Evolutionary conservation across 2,329 filamentous ascomycete species (phyloP).

Genomic region (Xylariaceae sp.): DNA sequence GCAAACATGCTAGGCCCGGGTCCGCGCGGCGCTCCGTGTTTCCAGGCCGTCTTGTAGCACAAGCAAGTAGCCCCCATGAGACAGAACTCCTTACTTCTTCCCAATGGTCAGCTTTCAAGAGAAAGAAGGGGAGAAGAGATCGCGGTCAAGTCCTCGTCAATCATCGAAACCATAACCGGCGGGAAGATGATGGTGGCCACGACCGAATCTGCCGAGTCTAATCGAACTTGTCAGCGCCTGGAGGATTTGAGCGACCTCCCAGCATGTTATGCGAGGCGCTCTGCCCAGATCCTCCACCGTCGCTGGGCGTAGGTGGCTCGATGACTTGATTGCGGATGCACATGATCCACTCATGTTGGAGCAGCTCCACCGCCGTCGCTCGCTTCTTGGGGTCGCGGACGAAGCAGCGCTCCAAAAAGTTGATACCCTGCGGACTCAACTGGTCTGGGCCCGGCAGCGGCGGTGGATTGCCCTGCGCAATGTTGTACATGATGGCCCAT

Average conservation of each 20-base stretch:
- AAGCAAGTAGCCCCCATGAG: not conserved
- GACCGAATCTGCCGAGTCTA: constrained; percentile 26
- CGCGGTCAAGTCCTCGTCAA: constrained; percentile 10
- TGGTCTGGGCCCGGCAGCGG: constrained; percentile 78
- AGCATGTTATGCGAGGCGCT: constrained; percentile 33
- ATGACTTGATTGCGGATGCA: constrained; percentile 60
- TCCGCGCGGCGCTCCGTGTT: constrained; percentile 25
- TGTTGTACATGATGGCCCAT: constrained; percentile 99
- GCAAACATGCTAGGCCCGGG: constrained; percentile 19
- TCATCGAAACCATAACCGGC: constrained; percentile 12
- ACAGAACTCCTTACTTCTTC: not conserved
- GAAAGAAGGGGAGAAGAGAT: not conserved
- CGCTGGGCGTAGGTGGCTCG: constrained; percentile 59
- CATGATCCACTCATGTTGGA: constrained; percentile 90
- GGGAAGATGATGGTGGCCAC: constrained; percentile 21
- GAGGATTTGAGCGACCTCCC: constrained; percentile 27
- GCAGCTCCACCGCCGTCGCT: constrained; percentile 76
- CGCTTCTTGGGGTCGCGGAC: constrained; percentile 73
- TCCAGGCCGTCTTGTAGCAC: constrained; percentile 9
- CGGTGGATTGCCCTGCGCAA: constrained; percentile 91
- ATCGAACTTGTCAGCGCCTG: constrained; percentile 34
- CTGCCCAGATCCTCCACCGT: constrained; percentile 42
- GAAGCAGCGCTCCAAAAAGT: constrained; percentile 86
- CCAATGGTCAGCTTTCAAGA: not conserved
- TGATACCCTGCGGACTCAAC: constrained; percentile 75